These are phyloP conservation scores for Pleomassaria siparia DNA, from an alignment of 2,329 filamentous ascomycete species.

Conservation along the genomic window DNA sequence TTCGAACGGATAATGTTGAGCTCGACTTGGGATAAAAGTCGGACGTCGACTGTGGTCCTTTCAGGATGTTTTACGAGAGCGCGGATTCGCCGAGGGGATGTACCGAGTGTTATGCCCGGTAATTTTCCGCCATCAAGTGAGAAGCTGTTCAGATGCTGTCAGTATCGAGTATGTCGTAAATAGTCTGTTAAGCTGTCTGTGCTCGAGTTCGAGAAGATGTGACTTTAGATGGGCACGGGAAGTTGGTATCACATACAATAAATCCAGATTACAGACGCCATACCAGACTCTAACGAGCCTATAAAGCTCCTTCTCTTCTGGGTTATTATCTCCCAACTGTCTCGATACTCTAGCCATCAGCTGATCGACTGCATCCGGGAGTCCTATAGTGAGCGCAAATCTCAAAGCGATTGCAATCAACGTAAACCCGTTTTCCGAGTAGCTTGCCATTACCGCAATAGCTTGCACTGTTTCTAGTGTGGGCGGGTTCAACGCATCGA, in stretches of 20 bases:
- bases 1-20: conserved; percentile 46
- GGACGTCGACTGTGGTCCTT: conserved; percentile 52
- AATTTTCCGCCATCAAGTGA: conserved; percentile 50
- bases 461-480: conserved; percentile 56
- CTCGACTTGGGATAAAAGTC: conserved; percentile 56
- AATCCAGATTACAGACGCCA: conserved; percentile 55
- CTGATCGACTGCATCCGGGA: conserved; percentile 45
- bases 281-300: conserved; percentile 52
- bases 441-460: conserved; percentile 55
- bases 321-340: conserved; percentile 7
- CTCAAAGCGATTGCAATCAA: conserved; percentile 54
- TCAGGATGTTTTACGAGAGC: conserved; percentile 48
- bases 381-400: conserved; percentile 53
- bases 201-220: too few relatives aligned
- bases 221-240: neutral
- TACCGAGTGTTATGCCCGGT: conserved; percentile 40
- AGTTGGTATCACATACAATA: conserved; percentile 36
- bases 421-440: conserved; percentile 55
- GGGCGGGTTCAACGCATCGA: conserved; percentile 43
- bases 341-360: conserved; percentile 36
- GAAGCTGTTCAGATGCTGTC: conserved; percentile 33
- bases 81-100: conserved; percentile 48
- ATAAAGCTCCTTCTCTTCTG: conserved; percentile 38
- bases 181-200: too few relatives aligned
- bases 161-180: neutral